Evolutionary conservation across 2,329 filamentous ascomycete genomes (phyloP), one percentile per base, ranked within the genome.

Genomic region (Thermomyces lanuginosus): DNA sequence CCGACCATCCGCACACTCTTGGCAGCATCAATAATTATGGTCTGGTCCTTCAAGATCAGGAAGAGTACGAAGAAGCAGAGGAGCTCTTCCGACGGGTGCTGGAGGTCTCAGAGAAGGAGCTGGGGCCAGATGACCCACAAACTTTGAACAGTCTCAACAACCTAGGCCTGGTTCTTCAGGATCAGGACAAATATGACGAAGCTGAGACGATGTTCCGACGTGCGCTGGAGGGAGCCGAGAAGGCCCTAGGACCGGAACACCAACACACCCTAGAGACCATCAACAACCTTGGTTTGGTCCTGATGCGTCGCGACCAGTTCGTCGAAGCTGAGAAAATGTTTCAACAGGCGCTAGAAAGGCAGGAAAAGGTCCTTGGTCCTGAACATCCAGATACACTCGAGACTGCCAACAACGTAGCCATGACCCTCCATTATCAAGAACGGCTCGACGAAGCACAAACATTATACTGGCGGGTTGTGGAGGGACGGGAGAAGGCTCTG

Each of bases 381-480:
- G 21, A 24, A 1, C 15, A 29, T 22, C 20, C 26, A 4, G 8
- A 16, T 9, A 22, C 20, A n/a, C n/a, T n/a, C n/a, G n/a, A n/a
- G n/a, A n/a, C n/a, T n/a, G n/a, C n/a, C n/a, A n/a, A n/a, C n/a
- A n/a, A n/a, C n/a, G n/a, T n/a, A n/a, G n/a, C n/a, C n/a, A n/a
- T n/a, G n/a, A n/a, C n/a, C n/a, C n/a, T n/a, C n/a, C n/a, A n/a
- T n/a, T n/a, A 28, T 24, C 36, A 39, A 23, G 34, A 33, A 12
- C 23, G 28, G 13, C 35, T 28, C 25, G 29, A 35, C 13, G 22
- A 40, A 23, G 39, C 43, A 8, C 36, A 43, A 30, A 26, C 28
- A 11, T 24, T 44, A 16, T n/a, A 29, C 22, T 14, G 22, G 26
- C 32, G 28, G 26, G 29, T 35, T 20, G 18, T 10, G 10, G 8